Percentiles rank a stretch among this genome's conserved stretches.
These are phyloP conservation scores for Alloteropsis semialata DNA, from an alignment of 176 grass and related monocot genomes.

Conservation along the genomic window DNA sequence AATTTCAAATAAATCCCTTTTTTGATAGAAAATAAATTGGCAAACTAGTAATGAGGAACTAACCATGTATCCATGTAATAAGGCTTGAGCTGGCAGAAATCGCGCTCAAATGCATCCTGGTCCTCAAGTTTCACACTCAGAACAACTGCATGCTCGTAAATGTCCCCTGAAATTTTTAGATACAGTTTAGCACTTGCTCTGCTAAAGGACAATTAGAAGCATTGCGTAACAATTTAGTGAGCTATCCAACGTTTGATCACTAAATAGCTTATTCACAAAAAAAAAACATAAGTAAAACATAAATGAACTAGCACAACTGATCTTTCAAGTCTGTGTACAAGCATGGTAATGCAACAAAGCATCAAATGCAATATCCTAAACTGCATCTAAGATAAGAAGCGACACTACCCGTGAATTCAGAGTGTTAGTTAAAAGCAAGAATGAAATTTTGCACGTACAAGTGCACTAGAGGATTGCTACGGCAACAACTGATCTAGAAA, in stretches of 20 bases:
- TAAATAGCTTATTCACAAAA: background rate
- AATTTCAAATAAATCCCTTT: too few species aligned
- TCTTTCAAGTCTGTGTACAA: background rate
- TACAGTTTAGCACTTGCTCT: slow-evolving; percentile 8
- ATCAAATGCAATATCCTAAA: background rate
- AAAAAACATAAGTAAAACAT: background rate
- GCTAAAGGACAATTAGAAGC: background rate
- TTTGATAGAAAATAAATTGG: slow-evolving; percentile 8
- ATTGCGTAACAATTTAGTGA: background rate
- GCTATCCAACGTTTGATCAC: background rate
- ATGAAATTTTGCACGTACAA: background rate
- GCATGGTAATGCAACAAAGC: background rate
- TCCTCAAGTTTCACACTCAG: slow-evolving; percentile 97
- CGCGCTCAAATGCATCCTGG: slow-evolving; percentile 92
- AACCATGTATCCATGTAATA: slow-evolving; percentile 95
- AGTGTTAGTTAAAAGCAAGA: background rate
- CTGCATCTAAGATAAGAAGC: background rate
- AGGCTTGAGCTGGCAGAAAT: slow-evolving; percentile 95
- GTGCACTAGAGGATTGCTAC: background rate
- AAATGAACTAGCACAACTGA: background rate
- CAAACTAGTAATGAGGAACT: background rate
- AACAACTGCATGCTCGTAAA: slow-evolving; percentile 86
- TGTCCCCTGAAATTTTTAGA: slow-evolving; percentile 65
- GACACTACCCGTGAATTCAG: background rate
- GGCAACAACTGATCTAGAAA: background rate